Base-by-base conservation (phyloP, 768 basidiomycete genomes). In the Tulasnella sp. region DNA sequence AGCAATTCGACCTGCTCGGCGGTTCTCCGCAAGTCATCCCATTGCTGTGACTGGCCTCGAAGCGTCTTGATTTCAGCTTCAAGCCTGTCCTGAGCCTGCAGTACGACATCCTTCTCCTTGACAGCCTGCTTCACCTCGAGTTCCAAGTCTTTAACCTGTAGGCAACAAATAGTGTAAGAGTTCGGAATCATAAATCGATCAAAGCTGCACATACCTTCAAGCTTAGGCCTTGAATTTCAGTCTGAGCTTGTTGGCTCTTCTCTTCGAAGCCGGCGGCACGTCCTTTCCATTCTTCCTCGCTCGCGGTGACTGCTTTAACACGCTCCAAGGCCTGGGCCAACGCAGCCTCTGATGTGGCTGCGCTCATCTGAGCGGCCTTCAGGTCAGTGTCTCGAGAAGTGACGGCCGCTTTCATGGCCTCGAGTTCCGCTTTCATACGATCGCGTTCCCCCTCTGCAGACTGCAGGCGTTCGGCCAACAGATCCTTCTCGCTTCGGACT, bases 401-500 rank as follows among this genome's bases (percentile, higher is more conserved):
- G 71, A 85, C 85, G 27, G 85, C 83, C 3, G 85, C 82, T 81
- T 92, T 89, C 56, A 90, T 75, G 77, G 90, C 90, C 80, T 91
- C 90, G 27, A 91, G 83, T 80, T 92, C 90, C 3, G 83, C 81
- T 58, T 89, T 89, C 68, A 93, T 84, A 6, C 85, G 85, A 31
- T 95, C 92, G 31, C 93, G 90, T 76, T 95, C 93, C 39, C 84
- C 86, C 83, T 95, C 94, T 0, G 87, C 87, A 34, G 86, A 86
- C 34, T 84, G 85, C 40, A 93, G 85, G 81, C 92, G 92, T 81
- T 94, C 92, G 31, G 83, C 85, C 71, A 94, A 84, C 48, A 89
- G 86, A 74, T 95, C 94, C 85, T 94, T 96, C 87, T 96, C 94
- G 19, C 93, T 93, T 21, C 93, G 90, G 7, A 92, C 89, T 83